Conservation (phyloP, 176 grass and related monocot genomes). For the Neostapfia colusana region DNA sequence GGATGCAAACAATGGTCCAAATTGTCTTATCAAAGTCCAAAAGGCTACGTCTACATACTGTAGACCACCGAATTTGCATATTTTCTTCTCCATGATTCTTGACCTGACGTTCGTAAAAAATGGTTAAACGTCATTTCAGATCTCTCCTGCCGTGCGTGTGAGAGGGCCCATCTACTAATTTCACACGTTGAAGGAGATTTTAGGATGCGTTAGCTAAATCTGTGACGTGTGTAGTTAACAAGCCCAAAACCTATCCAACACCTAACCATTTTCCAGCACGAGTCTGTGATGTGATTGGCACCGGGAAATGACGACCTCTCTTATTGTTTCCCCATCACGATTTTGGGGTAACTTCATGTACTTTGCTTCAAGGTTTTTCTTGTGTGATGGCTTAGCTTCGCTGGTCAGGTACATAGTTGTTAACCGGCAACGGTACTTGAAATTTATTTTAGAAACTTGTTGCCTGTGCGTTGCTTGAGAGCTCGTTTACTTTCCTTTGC, state of each 20-base stretch:
- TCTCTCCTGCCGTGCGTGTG: constrained; percentile 9
- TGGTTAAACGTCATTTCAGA: constrained; percentile 10
- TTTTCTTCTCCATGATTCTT: background rate
- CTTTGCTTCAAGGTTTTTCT: background rate
- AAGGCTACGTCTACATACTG: background rate
- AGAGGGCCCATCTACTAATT: background rate
- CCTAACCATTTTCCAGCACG: background rate
- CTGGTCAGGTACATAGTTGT: background rate
- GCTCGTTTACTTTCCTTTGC: constrained; percentile 37
- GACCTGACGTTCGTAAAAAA: background rate
- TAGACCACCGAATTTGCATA: background rate
- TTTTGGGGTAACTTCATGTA: background rate
- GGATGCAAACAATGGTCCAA: background rate
- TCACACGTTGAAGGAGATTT: background rate
- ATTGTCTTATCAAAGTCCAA: background rate
- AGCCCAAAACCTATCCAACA: background rate
- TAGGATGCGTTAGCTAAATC: background rate
- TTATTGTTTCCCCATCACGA: background rate
- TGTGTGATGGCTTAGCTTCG: background rate
- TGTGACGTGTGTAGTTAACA: background rate
- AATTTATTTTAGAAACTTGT: background rate
- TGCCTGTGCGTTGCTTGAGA: constrained; percentile 1
- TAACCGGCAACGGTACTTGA: constrained; percentile 33
- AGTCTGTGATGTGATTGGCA: background rate
- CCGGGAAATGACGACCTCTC: background rate